Percentiles rank a stretch among this genome's conserved stretches.
Conservation (phyloP, 75 land plant genomes). For the Chamaecyparis obtusa region DNA sequence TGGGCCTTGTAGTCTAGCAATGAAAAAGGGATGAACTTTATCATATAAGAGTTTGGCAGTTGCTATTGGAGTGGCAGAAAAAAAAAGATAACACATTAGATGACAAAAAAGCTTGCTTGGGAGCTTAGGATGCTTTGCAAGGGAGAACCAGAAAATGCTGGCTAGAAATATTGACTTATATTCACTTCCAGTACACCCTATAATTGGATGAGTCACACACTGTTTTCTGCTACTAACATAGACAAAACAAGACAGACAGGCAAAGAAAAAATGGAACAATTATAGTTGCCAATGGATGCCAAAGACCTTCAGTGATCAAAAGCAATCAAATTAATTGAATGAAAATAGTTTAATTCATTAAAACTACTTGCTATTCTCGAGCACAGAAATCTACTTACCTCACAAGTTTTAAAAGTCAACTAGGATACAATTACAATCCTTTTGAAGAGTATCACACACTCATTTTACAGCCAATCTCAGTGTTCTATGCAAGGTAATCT, state of each 20-base stretch:
- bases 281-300: not conserved
- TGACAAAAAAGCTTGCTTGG: not conserved
- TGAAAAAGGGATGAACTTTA: too few species aligned
- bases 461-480: not conserved
- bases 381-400: not conserved
- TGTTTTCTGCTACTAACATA: not conserved
- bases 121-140: not conserved
- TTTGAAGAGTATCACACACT: not conserved
- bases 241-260: not conserved
- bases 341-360: not conserved
- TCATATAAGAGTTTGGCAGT: too few species aligned
- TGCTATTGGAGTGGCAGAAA: too few species aligned
- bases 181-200: not conserved
- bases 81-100: too few species aligned
- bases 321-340: not conserved
- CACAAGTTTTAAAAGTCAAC: not conserved
- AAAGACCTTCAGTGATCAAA: not conserved
- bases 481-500: not conserved
- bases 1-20: not conserved
- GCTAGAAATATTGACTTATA: not conserved
- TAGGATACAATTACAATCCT: not conserved
- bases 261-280: too few species aligned
- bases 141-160: not conserved
- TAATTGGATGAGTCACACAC: not conserved
- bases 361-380: not conserved